Base-by-base conservation (phyloP, 2,329 filamentous ascomycete species). In the Thermoascus crustaceus region DNA sequence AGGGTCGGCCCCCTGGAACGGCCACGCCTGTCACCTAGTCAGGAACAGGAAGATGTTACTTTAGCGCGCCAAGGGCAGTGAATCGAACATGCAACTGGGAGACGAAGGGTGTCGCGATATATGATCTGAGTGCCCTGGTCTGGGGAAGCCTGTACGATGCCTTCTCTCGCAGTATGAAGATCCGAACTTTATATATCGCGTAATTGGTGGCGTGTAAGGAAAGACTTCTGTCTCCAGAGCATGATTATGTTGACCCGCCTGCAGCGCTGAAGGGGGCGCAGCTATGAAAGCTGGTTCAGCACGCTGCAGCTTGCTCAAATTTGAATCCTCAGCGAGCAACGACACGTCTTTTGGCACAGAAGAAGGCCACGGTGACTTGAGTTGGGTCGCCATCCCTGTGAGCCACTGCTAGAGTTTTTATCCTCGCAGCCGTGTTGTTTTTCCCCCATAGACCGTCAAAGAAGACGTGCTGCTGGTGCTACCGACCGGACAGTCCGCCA, bases 21-120 rank as follows among this genome's bases (percentile, higher is more conserved):
- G 57, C 2, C 63, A 67, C 32, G 62, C 57, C 2, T 69, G 66
- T 39, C 63, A 67, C 44, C 30, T 53, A n/a, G 54, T 56, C 5
- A 57, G 55, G 2, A 49, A 50, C 11, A 46, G 58, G 7, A 64
- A 67, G 35, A 60, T 69, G 57, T 68, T 18, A 64, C 59, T 0
- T 50, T 67, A 5, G 66, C 64, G 65, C 8, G 37, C 45, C 7
- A 21, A 32, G 7, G 24, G 37, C 9, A 21, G 17, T 26, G 7
- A 24, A 16, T n/a, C 10, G 20, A 23, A 11, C 35, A 8, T 61
- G 58, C 27, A 57, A 61, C 35, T 54, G 50, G 55, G 52, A 59
- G 32, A 38, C 35, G 4, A 49, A 42, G 35, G 47, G 54, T 4
- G 47, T 61, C 14, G 51, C 48, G 18, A 47, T 61, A n/a, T 45